A percentile compares a stretch with the other conserved stretches of the same genome.
These are phyloP conservation scores for Kandelia obovata DNA, from an alignment of 345 rosid species.

Conservation along the genomic window DNA sequence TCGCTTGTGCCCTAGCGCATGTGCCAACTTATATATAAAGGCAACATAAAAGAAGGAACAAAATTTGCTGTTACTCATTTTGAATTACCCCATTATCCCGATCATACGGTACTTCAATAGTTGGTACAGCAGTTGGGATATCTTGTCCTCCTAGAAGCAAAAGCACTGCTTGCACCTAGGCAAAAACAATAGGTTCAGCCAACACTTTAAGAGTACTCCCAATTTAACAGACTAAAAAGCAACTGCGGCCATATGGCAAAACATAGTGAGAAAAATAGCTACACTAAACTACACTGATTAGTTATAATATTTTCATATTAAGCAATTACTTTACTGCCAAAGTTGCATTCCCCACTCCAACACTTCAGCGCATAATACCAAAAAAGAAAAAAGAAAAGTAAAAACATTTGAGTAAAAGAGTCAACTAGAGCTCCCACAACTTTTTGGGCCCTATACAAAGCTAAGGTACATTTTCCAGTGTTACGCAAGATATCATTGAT, in stretches of 20 bases:
- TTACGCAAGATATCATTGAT: too few relatives aligned
- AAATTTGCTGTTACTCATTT: slow-evolving; percentile 4
- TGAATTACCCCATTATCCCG: slow-evolving; percentile 42
- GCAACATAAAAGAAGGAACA: neutral
- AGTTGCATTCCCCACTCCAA: too few relatives aligned
- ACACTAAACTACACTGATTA: too few relatives aligned
- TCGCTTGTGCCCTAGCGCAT: slow-evolving; percentile 41
- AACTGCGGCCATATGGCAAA: neutral
- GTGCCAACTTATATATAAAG: slow-evolving; percentile 12
- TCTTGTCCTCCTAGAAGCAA: slow-evolving; percentile 62
- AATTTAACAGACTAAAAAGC: slow-evolving; percentile 1
- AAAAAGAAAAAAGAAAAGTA: neutral
- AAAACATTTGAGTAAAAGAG: neutral
- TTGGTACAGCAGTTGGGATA: slow-evolving; percentile 50
- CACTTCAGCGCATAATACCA: neutral
- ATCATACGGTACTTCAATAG: slow-evolving; percentile 44
- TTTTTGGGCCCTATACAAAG: too few relatives aligned
- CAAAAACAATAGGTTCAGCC: slow-evolving; percentile 8
- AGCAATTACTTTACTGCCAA: too few relatives aligned
- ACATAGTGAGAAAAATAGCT: too few relatives aligned
- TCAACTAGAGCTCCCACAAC: neutral
- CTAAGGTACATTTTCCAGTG: too few relatives aligned
- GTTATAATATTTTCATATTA: too few relatives aligned
- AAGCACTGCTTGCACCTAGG: slow-evolving; percentile 70
- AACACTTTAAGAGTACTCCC: neutral